Base-by-base conservation (phyloP, 495 filamentous ascomycete species). In the Annulohypoxylon moriforme region DNA sequence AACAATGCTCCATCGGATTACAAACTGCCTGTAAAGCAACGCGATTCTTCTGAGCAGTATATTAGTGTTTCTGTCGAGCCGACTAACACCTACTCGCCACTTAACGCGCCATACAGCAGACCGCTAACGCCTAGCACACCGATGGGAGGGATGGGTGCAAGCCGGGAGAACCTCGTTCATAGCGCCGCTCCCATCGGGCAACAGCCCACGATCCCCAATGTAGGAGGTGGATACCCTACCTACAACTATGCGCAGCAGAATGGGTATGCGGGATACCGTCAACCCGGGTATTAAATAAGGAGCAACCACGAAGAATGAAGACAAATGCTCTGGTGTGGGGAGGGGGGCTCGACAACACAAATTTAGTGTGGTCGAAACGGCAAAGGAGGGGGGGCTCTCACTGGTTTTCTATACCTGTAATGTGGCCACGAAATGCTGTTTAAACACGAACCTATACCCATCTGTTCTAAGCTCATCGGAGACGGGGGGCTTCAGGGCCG, bases 121-220 rank as follows among this genome's bases (percentile, higher is more conserved):
- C 75, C 81, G 16, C 56, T 83, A 9, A 83, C 80, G 44, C 75
- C 80, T 3, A 68, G 57, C 36, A 64, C 60, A 14, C 71, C 75
- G 25, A 40, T 72, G 50, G 16, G 31, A 52, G 34, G 29, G 52
- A 16, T 24, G 16, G 40, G 67, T 38, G 58, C 67, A 33, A 79
- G 76, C 67, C 70, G 76, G 25, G 80, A 81, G 50, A 76, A 75
- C 49, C 57, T 80, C 22, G 67, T 79, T 10, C 5, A 11, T 33
- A 62, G 60, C 6, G 73, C 76, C 1, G 78, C 75, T 27, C 73
- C 76, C 4, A 20, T 72, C 0, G 68, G 65, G 8, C 66, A 75
- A 22, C 76, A 78, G 63, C 75, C 80, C 0, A 79, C 77, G 31
- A 13, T 81, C 49, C 80, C 81, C 13, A 73, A 67, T 27, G 0